Conservation (phyloP, 169 alveolate species). For the Amoebophrya sp. region DNA sequence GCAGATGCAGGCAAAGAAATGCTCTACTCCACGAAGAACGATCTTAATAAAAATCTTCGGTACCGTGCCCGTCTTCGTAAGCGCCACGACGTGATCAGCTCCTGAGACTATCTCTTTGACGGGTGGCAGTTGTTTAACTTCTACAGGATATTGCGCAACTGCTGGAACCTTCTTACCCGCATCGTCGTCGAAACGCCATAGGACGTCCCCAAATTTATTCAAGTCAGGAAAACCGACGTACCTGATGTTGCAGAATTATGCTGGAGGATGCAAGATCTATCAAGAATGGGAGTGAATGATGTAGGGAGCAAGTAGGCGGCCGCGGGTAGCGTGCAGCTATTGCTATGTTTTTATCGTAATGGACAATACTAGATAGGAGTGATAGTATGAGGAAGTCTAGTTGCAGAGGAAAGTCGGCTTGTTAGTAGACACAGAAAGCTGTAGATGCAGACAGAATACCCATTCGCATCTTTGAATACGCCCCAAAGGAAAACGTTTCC, state of each 20-base stretch:
- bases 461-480: background rate
- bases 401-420: too few relatives aligned
- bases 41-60: too few relatives aligned
- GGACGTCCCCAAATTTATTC: background rate
- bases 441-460: too few relatives aligned
- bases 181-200: background rate
- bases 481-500: background rate
- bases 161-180: background rate
- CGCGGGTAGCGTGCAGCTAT: too few relatives aligned
- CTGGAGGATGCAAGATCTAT: too few relatives aligned
- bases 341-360: background rate
- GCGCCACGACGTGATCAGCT: background rate
- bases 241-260: too few relatives aligned
- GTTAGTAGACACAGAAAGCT: too few relatives aligned
- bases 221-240: background rate
- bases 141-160: background rate
- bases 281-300: too few relatives aligned
- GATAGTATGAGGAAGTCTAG: too few relatives aligned
- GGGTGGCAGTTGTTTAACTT: background rate
- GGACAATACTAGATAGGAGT: background rate
- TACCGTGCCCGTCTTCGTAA: background rate
- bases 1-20: too few relatives aligned
- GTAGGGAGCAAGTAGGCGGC: too few relatives aligned
- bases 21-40: too few relatives aligned
- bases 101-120: background rate